phyloP scores from a whole-genome alignment of 176 grass and related monocot genomes.

The Aegilops longissima region DNA sequence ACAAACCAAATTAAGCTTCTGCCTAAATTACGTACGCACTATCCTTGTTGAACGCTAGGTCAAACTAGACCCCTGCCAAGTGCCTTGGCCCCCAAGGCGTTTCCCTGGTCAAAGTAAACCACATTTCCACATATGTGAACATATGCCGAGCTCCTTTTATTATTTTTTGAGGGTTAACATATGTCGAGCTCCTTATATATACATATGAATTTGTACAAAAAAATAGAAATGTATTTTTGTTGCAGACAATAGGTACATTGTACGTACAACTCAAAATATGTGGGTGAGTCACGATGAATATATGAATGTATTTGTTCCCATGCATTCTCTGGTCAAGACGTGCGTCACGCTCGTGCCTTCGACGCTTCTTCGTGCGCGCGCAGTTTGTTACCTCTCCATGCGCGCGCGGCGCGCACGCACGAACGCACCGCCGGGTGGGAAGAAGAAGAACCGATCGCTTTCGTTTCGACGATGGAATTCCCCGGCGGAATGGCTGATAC shows the following conservation, averaged over 20 bases:
- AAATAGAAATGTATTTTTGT: background rate
- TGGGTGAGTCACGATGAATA: too few species aligned
- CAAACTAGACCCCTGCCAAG: background rate
- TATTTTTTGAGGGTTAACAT: background rate
- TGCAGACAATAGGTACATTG: too few species aligned
- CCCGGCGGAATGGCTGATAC: background rate
- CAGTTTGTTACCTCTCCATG: background rate
- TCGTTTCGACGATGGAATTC: background rate
- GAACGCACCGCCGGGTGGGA: background rate
- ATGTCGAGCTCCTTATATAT: background rate
- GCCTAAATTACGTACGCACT: background rate
- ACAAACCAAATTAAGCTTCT: background rate
- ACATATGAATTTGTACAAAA: background rate
- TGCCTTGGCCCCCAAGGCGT: background rate
- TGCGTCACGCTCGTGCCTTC: conserved; percentile 10
- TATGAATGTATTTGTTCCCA: background rate
- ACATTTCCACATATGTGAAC: background rate
- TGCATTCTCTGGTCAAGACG: conserved; percentile 7
- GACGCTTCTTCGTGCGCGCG: background rate
- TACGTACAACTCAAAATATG: too few species aligned
- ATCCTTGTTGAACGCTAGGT: background rate
- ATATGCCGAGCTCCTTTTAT: background rate
- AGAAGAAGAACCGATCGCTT: background rate
- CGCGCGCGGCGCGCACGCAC: background rate
- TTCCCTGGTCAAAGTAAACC: background rate